Conservation (phyloP, 2,329 filamentous ascomycete genomes). For the Septoria petroselini region DNA sequence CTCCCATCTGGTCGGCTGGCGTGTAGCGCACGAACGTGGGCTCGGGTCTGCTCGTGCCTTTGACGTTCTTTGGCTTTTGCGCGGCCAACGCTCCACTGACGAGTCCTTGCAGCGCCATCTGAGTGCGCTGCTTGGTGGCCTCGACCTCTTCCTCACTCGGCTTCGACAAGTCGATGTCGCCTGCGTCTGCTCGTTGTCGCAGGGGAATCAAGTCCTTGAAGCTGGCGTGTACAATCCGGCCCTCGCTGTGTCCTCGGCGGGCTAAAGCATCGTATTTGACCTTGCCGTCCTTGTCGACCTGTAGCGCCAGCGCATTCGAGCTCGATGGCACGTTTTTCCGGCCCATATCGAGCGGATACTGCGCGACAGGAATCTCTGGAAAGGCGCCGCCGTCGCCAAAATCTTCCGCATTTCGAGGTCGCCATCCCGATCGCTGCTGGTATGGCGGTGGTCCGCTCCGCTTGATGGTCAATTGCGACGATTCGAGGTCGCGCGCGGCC, state of each 20-base stretch:
- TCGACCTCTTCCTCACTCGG: slow-evolving; percentile 81
- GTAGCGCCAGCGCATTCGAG: slow-evolving; percentile 86
- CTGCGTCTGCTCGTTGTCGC: slow-evolving; percentile 85
- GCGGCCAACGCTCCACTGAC: slow-evolving; percentile 83
- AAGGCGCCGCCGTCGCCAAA: slow-evolving; percentile 96
- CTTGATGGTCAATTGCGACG: slow-evolving; percentile 80
- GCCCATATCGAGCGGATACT: slow-evolving; percentile 95
- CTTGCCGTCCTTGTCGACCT: slow-evolving; percentile 87
- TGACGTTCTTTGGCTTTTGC: slow-evolving; percentile 94
- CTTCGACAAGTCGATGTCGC: slow-evolving; percentile 81
- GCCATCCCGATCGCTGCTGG: slow-evolving; percentile 82
- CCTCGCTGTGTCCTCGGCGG: slow-evolving; percentile 78
- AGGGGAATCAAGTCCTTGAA: slow-evolving; percentile 97
- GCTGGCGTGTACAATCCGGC: slow-evolving; percentile 83
- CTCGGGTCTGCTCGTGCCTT: slow-evolving; percentile 73
- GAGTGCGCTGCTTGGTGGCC: slow-evolving; percentile 81
- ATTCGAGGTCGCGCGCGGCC: slow-evolving; percentile 73
- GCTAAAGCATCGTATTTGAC: slow-evolving; percentile 97
- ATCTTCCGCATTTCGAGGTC: slow-evolving; percentile 82
- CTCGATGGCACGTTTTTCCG: slow-evolving; percentile 62
- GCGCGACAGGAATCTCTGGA: slow-evolving; percentile 86
- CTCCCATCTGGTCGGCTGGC: slow-evolving; percentile 94
- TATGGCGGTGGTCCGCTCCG: slow-evolving; percentile 83
- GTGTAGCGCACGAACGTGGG: slow-evolving; percentile 95
- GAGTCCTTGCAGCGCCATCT: slow-evolving; percentile 75